These are phyloP conservation scores for Pisolithus thermaeus DNA, from an alignment of 1,284 basidiomycete genomes.

Conservation along the genomic window DNA sequence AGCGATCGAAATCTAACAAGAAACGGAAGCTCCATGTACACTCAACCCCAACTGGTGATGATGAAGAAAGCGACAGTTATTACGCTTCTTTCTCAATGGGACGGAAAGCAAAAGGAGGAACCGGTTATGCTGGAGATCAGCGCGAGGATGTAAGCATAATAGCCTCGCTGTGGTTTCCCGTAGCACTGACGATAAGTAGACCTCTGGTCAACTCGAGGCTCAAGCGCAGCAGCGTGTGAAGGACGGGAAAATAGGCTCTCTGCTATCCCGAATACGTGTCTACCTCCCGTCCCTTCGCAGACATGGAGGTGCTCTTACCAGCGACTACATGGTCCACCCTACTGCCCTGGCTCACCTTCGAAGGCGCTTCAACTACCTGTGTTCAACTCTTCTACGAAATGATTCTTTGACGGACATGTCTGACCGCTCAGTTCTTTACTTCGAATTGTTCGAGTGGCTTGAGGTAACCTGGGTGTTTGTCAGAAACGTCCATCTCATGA, in stretches of 20 bases:
- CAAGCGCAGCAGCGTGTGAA: slow-evolving; percentile 62
- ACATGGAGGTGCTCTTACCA: slow-evolving; percentile 63
- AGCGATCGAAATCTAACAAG: slow-evolving; percentile 39
- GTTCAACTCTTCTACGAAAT: slow-evolving; percentile 78
- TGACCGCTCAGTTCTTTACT: slow-evolving; percentile 77
- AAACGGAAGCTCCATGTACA: slow-evolving; percentile 44
- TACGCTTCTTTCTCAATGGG: slow-evolving; percentile 39
- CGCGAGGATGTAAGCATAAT: slow-evolving; percentile 70
- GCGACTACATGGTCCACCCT: slow-evolving; percentile 85
- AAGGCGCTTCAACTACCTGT: slow-evolving; percentile 81
- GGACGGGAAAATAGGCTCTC: slow-evolving; percentile 62
- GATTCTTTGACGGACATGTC: slow-evolving; percentile 92
- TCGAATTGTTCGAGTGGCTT: slow-evolving; percentile 85
- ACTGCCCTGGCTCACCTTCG: slow-evolving; percentile 85
- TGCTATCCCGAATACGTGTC: slow-evolving; percentile 65
- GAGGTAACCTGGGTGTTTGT: slow-evolving; percentile 48
- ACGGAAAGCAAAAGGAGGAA: slow-evolving; percentile 69
- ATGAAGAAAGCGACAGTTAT: slow-evolving; percentile 52
- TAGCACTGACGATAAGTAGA: slow-evolving; percentile 37
- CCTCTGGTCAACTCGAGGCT: slow-evolving; percentile 72
- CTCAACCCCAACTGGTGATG: slow-evolving; percentile 33
- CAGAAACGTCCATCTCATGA: slow-evolving; percentile 3
- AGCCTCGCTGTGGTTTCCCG: neutral
- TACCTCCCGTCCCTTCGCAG: slow-evolving; percentile 79
- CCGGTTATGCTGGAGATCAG: slow-evolving; percentile 76